Evolutionary conservation across 2,329 filamentous ascomycete species (phyloP).

Genomic region (Claviceps paspali): DNA sequence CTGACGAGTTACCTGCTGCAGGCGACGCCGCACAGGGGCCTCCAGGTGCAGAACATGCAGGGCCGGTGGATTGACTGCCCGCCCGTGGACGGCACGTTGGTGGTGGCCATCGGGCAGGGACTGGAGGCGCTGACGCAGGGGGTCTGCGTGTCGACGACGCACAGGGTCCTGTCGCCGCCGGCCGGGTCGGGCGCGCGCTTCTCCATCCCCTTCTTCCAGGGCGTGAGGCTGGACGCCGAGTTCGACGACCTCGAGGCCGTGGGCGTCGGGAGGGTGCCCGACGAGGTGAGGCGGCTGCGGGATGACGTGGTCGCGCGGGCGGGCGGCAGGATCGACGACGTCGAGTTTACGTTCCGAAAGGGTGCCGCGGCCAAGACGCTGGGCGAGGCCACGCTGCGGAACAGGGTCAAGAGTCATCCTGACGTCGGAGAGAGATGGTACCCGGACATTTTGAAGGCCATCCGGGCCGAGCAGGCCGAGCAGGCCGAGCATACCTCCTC

Average conservation of each 20-base stretch:
- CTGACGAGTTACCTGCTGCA: constrained; percentile 69
- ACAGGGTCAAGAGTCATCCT: constrained; percentile 72
- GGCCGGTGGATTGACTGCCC: constrained; percentile 75
- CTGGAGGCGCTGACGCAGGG: constrained; percentile 74
- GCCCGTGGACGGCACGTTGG: constrained; percentile 60
- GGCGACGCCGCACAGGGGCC: constrained; percentile 55
- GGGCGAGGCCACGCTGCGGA: constrained; percentile 72
- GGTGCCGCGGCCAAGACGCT: constrained; percentile 52
- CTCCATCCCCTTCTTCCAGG: constrained; percentile 80
- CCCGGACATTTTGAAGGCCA: constrained; percentile 43
- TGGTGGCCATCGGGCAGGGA: constrained; percentile 78
- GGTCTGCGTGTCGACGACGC: constrained; percentile 69
- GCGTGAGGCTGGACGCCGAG: constrained; percentile 61
- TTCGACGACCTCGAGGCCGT: constrained; percentile 60
- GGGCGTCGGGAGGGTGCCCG: constrained; percentile 43
- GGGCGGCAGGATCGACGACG: constrained; percentile 50
- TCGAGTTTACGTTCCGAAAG: constrained; percentile 72
- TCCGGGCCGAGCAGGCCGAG: constrained; percentile 41
- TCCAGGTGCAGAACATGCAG: constrained; percentile 69
- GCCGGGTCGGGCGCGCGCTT: constrained; percentile 58
- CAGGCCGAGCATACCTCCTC: constrained; percentile 14
- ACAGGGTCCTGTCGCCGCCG: constrained; percentile 61
- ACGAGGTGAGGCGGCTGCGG: constrained; percentile 46
- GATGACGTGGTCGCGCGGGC: constrained; percentile 40
- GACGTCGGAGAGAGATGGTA: constrained; percentile 78